phyloP scores from a whole-genome alignment of 2,329 filamentous ascomycete genomes.

The Alternaria angustiovoidea region DNA sequence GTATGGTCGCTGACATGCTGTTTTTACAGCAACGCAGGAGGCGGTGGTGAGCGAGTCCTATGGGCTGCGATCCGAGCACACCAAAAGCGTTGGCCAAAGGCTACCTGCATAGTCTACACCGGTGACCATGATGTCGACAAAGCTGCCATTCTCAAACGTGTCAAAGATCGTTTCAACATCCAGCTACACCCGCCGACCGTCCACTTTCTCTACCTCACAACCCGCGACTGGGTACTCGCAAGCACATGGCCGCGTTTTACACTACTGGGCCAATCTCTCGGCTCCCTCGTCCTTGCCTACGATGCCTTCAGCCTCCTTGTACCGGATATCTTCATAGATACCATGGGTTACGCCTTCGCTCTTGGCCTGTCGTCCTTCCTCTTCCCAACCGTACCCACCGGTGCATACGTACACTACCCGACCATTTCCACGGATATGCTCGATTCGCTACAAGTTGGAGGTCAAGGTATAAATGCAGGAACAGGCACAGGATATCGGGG shows the following conservation, averaged over 20 bases:
- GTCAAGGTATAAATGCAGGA: conserved; percentile 82
- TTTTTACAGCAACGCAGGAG: conserved; percentile 82
- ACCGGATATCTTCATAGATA: conserved; percentile 94
- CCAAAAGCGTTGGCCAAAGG: conserved; percentile 85
- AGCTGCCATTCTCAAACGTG: conserved; percentile 76
- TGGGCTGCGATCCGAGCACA: conserved; percentile 95
- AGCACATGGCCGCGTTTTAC: conserved; percentile 93
- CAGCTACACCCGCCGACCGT: conserved; percentile 82
- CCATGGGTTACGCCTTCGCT: conserved; percentile 96
- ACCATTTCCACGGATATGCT: conserved; percentile 99
- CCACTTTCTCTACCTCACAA: conserved; percentile 89
- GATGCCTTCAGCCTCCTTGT: conserved; percentile 92
- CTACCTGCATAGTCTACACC: conserved; percentile 92
- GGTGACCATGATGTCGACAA: conserved; percentile 92
- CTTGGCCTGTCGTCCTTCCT: conserved; percentile 83
- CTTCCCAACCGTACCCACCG: conserved; percentile 82
- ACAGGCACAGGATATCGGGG: conserved; percentile 77
- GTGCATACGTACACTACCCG: conserved; percentile 95
- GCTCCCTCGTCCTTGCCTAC: conserved; percentile 85
- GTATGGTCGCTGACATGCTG: conserved; percentile 24
- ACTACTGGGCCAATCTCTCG: conserved; percentile 89
- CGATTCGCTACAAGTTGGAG: conserved; percentile 67
- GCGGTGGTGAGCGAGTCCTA: conserved; percentile 92
- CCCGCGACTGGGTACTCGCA: conserved; percentile 83
- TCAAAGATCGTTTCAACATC: conserved; percentile 90